Evolutionary conservation across 1,284 basidiomycete species (phyloP), one percentile per base, ranked within the genome.

Genomic region (Fomitopsis palustris): DNA sequence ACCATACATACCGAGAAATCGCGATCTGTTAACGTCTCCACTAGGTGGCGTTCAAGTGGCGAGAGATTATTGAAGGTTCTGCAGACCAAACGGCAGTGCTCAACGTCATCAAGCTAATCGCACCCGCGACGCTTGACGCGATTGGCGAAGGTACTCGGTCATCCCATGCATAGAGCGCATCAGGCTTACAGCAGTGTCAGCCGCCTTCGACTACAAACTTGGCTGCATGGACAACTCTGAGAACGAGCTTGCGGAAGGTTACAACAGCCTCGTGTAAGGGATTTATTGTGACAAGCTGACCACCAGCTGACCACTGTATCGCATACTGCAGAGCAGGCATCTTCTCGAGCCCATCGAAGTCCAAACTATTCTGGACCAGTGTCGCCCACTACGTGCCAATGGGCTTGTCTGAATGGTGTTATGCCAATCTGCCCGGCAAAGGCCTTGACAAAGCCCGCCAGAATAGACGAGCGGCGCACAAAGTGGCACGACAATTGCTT

Each of bases 31-130:
- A 45, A 54, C 58, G 14, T 41, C 23, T 2, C 3, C 1, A 17
- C 7, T 54, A 85, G 84, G 72, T 84, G 62, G 71, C 72, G 10
- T 56, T 55, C 9, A 33, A 75, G 65, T 83, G 81, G 83, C 77
- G 70, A 55, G 78, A 82, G 29, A 65, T 73, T 4, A 67, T 81
- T 19, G 64, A 56, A 6, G 66, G 64, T 7, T 66, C 62, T 12
- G 42, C 62, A 0, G 68, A 72, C 4, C 65, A 72, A 5, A 71
- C 74, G 1, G 66, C 56, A n/a, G 70, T 78, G 23, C 58, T 84
- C 10, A 74, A 87, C 61, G 58, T 71, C 3, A 51, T 62, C 73
- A 51, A 70, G 69, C 54, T 70, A 73, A 61, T 75, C 61, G 31
- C 69, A 9, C 67, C 63, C 1, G 70, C 72, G 3, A 70, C 73